These are phyloP conservation scores for Pseudocercospora pini-densiflorae DNA, from an alignment of 2,329 filamentous ascomycete species.

Conservation along the genomic window DNA sequence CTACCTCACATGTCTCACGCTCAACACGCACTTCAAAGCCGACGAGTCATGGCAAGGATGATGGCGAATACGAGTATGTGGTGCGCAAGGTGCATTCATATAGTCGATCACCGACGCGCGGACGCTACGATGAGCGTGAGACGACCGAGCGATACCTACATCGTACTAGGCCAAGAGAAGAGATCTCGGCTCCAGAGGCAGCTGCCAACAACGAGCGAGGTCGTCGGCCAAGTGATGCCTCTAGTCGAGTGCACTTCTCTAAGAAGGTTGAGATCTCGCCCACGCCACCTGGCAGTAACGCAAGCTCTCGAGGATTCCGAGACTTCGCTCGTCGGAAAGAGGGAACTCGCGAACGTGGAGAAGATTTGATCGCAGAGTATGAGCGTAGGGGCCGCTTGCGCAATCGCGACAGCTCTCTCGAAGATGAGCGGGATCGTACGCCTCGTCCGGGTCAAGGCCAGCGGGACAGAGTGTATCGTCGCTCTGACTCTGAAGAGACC, in stretches of 20 bases:
- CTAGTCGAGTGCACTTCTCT: conserved; percentile 37
- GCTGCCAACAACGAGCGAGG: neutral
- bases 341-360: conserved; percentile 22
- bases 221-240: conserved; percentile 24
- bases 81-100: conserved; percentile 16
- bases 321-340: conserved; percentile 19
- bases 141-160: conserved; percentile 16
- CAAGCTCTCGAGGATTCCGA: conserved; percentile 34
- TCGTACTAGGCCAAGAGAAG: conserved; percentile 10
- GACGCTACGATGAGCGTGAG: conserved; percentile 17
- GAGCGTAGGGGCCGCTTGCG: conserved; percentile 31
- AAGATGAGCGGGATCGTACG: conserved; percentile 17
- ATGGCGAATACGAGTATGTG: conserved; percentile 24
- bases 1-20: conserved; percentile 13
- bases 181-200: neutral
- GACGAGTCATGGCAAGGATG: neutral
- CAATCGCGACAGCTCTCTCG: conserved; percentile 17
- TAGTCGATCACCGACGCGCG: neutral
- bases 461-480: conserved; percentile 1
- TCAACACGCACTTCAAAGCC: neutral
- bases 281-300: conserved; percentile 39
- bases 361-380: conserved; percentile 30
- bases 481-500: conserved; percentile 6
- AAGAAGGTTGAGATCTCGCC: conserved; percentile 40
- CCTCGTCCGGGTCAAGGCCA: conserved; percentile 1